These are phyloP conservation scores for Mrakiaceae sp. DNA, from an alignment of 1,284 basidiomycete genomes.

Conservation along the genomic window DNA sequence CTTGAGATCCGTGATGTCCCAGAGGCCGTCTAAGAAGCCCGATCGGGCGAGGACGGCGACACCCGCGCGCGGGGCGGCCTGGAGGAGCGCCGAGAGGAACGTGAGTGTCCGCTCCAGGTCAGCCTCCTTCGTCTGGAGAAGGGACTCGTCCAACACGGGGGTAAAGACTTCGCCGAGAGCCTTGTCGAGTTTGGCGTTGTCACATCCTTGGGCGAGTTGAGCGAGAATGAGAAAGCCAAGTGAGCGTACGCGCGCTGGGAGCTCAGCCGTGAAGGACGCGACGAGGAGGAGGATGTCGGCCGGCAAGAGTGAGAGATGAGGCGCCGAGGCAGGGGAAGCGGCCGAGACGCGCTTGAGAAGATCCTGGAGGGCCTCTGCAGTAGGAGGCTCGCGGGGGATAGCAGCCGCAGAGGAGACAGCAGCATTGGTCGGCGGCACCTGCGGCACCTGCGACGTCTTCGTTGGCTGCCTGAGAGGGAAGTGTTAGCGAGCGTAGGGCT, in stretches of 20 bases:
- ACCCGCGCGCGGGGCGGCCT: conserved; percentile 57
- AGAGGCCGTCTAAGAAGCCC: conserved; percentile 48
- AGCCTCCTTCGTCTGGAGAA: background rate
- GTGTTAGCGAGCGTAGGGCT: background rate
- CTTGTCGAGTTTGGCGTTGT: background rate
- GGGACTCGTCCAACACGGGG: background rate
- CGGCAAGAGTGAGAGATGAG: conserved; percentile 1
- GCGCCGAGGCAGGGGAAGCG: background rate
- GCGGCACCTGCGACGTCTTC: background rate
- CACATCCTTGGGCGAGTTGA: background rate
- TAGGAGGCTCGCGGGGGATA: background rate
- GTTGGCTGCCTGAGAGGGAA: background rate
- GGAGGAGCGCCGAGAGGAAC: conserved; percentile 59
- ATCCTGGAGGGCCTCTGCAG: background rate
- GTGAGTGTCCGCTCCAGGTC: conserved; percentile 32
- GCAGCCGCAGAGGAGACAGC: background rate
- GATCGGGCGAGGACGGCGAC: conserved; percentile 51
- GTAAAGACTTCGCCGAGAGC: background rate
- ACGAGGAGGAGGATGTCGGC: conserved; percentile 1
- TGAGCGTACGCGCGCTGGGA: background rate
- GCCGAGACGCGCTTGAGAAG: background rate
- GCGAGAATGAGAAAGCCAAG: conserved; percentile 12
- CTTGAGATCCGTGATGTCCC: conserved; percentile 51
- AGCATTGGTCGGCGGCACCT: background rate
- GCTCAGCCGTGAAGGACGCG: conserved; percentile 2